Evolutionary conservation across 164 flowering plant species (phyloP), one percentile per base, ranked within the genome.

Genomic region (Taxillus chinensis): DNA sequence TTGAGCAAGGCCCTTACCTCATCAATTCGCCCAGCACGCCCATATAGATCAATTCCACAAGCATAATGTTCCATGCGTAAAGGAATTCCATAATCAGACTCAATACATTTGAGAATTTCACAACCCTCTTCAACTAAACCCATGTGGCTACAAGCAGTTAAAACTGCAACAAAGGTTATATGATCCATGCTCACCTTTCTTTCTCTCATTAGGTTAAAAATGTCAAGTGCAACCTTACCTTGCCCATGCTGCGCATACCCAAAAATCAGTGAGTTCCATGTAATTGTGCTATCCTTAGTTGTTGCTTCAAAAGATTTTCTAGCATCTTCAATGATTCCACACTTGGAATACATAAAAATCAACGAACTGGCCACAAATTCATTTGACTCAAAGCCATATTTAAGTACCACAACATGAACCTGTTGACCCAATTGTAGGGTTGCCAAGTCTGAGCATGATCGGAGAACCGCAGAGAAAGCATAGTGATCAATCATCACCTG

Each of bases 201-300:
- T 37, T 75, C 77, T 45, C 45, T 76, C 98, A 92, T 92, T 55
- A 53, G 27, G 57, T 62, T 62, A 76, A 92, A 92, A 55, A 85
- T 73, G 45, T 79, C 84, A 62, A 92, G 80, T 2, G 87, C 83
- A 55, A 63, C 45, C 60, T 72, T 65, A n/a, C 95, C 95, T 71
- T 74, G 84, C 48, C 98, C 98, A 63, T 92, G 85, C 68, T 92
- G 98, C 39, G 96, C 95, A 72, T 86, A 83, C 38, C 82, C 95
- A 75, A 89, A 87, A 41, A 90, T 82, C 39, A 88, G 75, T 0
- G 87, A 79, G 67, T 88, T 90, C 97, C 95, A 88, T 53, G 81
- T 69, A 57, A 88, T 77, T 15, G 97, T 61, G 68, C 73, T 75
- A 45, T 74, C 78, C 70, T 78, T 77, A 7, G 66, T 60, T 39